phyloP scores from a whole-genome alignment of 371 early-diverging fungal species.

The Lichtheimia corymbifera region DNA sequence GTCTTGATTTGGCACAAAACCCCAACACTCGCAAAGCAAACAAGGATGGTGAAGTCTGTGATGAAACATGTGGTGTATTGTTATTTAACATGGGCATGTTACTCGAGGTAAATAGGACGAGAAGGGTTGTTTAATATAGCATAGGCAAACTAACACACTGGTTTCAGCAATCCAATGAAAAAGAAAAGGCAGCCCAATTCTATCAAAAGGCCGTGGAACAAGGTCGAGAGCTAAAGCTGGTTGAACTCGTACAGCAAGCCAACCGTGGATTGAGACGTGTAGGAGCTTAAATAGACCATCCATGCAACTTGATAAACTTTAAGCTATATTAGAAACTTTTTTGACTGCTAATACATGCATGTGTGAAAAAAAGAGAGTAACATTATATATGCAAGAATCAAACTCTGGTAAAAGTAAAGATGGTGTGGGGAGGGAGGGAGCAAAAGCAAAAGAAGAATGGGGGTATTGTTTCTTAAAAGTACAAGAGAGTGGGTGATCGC shows the following conservation, averaged over 20 bases:
- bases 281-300: not conserved
- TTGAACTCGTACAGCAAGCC: conserved; percentile 36
- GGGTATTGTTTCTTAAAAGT: not conserved
- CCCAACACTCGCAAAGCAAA: conserved; percentile 44
- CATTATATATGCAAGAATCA: no score
- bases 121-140: no score
- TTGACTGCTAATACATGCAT: no score
- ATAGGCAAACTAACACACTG: not conserved
- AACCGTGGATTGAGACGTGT: conserved; percentile 34
- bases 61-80: conserved; percentile 61
- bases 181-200: conserved; percentile 28
- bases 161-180: conserved; percentile 39
- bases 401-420: no score
- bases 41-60: conserved; percentile 50
- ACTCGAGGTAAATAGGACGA: conserved; percentile 48
- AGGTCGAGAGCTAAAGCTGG: conserved; percentile 31
- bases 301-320: no score
- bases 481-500: not conserved
- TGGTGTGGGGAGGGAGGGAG: no score
- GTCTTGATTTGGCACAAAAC: conserved; percentile 54
- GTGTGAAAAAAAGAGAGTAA: no score
- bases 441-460: no score
- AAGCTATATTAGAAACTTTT: no score
- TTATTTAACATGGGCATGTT: conserved; percentile 65
- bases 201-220: conserved; percentile 34